Conservation (phyloP, 1,284 basidiomycete genomes). For the Malassezia obtusa region DNA sequence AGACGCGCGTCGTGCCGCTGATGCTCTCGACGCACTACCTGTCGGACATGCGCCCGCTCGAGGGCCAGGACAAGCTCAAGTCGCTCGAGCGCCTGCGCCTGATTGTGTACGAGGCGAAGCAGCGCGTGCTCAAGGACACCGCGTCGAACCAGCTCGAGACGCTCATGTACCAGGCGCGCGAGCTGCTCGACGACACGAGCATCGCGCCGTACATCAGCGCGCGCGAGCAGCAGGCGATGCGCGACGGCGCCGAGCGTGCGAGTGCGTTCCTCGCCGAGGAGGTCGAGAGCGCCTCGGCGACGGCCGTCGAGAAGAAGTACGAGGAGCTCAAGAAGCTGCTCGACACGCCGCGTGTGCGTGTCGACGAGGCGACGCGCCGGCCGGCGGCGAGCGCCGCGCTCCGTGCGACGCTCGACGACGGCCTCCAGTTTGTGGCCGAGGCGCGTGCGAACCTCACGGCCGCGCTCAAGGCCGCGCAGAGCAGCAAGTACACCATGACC, state of each 20-base stretch:
- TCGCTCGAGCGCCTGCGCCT: slow-evolving; percentile 40
- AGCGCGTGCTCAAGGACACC: slow-evolving; percentile 72
- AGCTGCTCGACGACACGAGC: slow-evolving; percentile 59
- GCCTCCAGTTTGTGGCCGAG: slow-evolving; percentile 68
- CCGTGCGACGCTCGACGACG: slow-evolving; percentile 57
- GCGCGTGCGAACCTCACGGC: slow-evolving; percentile 57
- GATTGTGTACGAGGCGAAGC: slow-evolving; percentile 65
- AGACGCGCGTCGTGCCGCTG: slow-evolving; percentile 13
- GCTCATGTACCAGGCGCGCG: slow-evolving; percentile 80
- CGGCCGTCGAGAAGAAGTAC: slow-evolving; percentile 27
- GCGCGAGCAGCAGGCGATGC: slow-evolving; percentile 61
- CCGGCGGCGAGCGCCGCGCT: slow-evolving; percentile 58
- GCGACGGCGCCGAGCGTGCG: slow-evolving; percentile 60
- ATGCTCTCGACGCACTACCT: slow-evolving; percentile 22
- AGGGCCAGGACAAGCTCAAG: slow-evolving; percentile 27
- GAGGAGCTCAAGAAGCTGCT: slow-evolving; percentile 71
- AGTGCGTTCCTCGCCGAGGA: slow-evolving; percentile 74
- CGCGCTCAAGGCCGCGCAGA: slow-evolving; percentile 53
- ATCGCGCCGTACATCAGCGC: slow-evolving; percentile 69
- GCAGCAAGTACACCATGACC: slow-evolving; percentile 40
- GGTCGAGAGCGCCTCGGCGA: slow-evolving; percentile 65
- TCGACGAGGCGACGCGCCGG: slow-evolving; percentile 68
- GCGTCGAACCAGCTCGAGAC: slow-evolving; percentile 82
- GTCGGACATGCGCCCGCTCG: slow-evolving; percentile 25
- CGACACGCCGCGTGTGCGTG: slow-evolving; percentile 69